These are phyloP conservation scores for Zelonia costaricensis DNA, from an alignment of 208 protist genomes.

Conservation along the genomic window DNA sequence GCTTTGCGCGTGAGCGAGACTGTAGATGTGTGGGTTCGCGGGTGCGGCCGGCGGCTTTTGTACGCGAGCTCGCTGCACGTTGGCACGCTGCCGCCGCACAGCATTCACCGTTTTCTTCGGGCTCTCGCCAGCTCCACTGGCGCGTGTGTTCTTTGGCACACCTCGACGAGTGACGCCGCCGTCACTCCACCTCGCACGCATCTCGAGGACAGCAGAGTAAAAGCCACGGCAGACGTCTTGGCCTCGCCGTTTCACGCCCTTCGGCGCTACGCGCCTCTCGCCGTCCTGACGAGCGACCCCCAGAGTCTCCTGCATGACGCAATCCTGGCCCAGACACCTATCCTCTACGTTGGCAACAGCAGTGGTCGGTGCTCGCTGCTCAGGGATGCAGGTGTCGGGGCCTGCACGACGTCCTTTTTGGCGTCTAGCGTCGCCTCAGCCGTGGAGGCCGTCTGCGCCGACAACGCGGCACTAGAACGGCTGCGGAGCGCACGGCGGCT, in stretches of 20 bases:
- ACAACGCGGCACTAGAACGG: constrained; percentile 11
- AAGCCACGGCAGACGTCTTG: background rate
- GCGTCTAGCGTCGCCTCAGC: background rate
- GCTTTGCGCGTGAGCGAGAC: background rate
- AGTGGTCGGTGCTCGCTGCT: background rate
- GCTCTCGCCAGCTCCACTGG: background rate
- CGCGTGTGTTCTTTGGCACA: constrained; percentile 16
- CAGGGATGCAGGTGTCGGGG: background rate
- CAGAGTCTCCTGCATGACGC: constrained; percentile 6
- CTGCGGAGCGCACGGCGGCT: constrained; percentile 24
- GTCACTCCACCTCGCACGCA: no score
- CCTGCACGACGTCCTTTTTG: background rate
- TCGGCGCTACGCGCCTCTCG: background rate
- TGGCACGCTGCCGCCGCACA: background rate
- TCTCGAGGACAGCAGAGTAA: background rate
- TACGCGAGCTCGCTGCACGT: background rate
- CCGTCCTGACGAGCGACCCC: constrained; percentile 7
- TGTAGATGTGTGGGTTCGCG: background rate
- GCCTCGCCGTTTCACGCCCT: background rate
- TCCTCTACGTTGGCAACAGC: constrained; percentile 5
- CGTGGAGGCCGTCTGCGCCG: constrained; percentile 4
- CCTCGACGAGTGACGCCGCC: background rate
- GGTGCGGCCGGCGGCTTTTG: background rate
- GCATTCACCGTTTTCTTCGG: background rate
- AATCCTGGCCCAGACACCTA: constrained; percentile 8